A percentile compares a stretch with the other conserved stretches of the same genome.
Conservation (phyloP, 2,329 filamentous ascomycete species). For the Teratosphaeria pseudoeucalypti region DNA sequence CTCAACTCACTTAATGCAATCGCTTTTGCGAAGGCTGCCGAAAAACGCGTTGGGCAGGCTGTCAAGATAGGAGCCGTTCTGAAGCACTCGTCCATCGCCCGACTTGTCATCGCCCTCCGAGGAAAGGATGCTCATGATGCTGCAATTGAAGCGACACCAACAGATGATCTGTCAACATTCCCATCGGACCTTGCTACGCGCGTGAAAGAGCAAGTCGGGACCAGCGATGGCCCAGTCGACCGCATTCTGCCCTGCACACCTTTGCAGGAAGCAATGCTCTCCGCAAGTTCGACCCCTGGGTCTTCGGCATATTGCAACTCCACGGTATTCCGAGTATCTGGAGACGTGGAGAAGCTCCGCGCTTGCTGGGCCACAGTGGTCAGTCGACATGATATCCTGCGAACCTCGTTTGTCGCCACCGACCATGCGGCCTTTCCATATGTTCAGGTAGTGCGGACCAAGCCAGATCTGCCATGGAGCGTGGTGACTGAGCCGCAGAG, state of each 20-base stretch:
- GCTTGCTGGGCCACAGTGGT: conserved; percentile 54
- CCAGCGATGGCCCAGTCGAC: conserved; percentile 28
- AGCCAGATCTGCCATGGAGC: conserved; percentile 35
- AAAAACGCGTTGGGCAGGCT: conserved; percentile 36
- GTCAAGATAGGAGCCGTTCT: conserved; percentile 61
- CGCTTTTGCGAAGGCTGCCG: conserved; percentile 50
- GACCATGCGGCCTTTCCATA: conserved; percentile 51
- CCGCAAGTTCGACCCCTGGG: conserved; percentile 37
- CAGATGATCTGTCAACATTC: background rate
- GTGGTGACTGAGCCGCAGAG: background rate
- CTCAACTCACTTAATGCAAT: conserved; percentile 80
- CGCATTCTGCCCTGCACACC: conserved; percentile 71
- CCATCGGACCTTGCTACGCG: background rate
- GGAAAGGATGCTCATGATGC: too few species aligned
- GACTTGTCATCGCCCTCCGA: conserved; percentile 39
- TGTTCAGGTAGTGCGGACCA: conserved; percentile 58
- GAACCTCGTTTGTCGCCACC: conserved; percentile 65
- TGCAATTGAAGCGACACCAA: background rate
- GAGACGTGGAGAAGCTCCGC: conserved; percentile 42
- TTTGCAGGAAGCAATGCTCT: conserved; percentile 80
- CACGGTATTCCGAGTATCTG: conserved; percentile 51
- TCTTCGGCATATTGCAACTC: conserved; percentile 60
- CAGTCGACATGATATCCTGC: conserved; percentile 61
- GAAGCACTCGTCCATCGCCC: conserved; percentile 55
- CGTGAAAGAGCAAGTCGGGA: background rate